A percentile compares a stretch with the other conserved stretches of the same genome.
phyloP scores from a whole-genome alignment of 805 yeast species.

The Pichia gijzeniarum region DNA sequence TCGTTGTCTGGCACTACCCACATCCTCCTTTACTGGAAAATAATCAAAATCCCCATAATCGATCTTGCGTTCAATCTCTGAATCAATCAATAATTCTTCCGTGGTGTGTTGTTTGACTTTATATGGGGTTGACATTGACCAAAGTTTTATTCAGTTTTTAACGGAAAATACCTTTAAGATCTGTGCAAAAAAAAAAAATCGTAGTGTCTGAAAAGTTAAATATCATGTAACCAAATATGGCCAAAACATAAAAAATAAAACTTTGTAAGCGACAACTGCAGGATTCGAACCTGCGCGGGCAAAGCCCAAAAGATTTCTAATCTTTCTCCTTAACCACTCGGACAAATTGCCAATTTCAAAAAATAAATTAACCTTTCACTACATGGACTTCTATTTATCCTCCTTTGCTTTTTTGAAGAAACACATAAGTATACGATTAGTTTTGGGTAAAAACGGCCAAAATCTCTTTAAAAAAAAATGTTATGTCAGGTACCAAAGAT shows the following conservation, averaged over 20 bases:
- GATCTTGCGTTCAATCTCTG: not conserved
- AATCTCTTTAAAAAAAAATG: no score
- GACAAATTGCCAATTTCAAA: slow-evolving; percentile 40
- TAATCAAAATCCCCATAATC: slow-evolving; percentile 2
- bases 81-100: not conserved
- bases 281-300: slow-evolving; percentile 61
- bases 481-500: no score
- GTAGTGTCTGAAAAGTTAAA: no score
- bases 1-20: slow-evolving; percentile 1
- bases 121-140: not conserved
- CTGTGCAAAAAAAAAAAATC: no score
- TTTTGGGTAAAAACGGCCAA: no score
- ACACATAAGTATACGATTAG: no score
- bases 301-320: slow-evolving; percentile 54
- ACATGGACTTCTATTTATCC: no score
- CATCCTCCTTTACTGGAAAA: not conserved
- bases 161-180: not conserved
- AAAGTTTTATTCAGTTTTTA: not conserved
- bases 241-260: no score
- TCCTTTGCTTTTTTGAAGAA: no score
- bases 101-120: not conserved
- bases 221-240: no score
- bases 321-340: slow-evolving; percentile 55
- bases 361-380: no score
- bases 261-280: slow-evolving; percentile 42